Evolutionary conservation across 116 monocot species (phyloP).

Genomic region (Posidonia oceanica): DNA sequence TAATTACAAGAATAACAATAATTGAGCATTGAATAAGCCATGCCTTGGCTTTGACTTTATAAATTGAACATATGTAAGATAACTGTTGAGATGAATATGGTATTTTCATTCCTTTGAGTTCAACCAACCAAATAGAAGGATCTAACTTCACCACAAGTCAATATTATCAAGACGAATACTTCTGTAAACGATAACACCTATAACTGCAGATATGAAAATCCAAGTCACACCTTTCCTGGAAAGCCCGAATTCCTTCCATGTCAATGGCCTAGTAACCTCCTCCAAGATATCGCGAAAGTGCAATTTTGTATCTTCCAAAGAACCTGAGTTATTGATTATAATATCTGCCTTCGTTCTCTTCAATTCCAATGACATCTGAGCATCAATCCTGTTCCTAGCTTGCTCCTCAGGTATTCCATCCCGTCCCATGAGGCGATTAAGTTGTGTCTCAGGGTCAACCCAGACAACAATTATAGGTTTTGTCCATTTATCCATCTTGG

Average conservation of each 20-base stretch:
- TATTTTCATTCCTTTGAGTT: too few relatives aligned
- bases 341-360: constrained; percentile 69
- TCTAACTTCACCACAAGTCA: background rate
- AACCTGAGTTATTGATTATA: constrained; percentile 79
- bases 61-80: too few relatives aligned
- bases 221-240: constrained; percentile 49
- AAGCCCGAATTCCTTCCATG: constrained; percentile 38
- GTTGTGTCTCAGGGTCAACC: constrained; percentile 69
- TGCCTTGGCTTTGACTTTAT: too few relatives aligned
- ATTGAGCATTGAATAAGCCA: too few relatives aligned
- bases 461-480: constrained; percentile 67
- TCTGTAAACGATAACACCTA: constrained; percentile 13
- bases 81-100: too few relatives aligned
- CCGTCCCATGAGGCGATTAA: constrained; percentile 55
- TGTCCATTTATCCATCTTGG: constrained; percentile 65
- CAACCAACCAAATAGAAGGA: background rate
- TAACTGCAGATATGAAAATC: constrained; percentile 22
- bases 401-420: constrained; percentile 70
- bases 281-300: constrained; percentile 35
- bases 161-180: background rate
- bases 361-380: constrained; percentile 57
- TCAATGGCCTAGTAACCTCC: constrained; percentile 30
- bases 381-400: constrained; percentile 51
- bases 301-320: constrained; percentile 51
- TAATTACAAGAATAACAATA: too few relatives aligned